Conservation (phyloP, 139 green algal genomes). For the Haematococcus sp. region DNA sequence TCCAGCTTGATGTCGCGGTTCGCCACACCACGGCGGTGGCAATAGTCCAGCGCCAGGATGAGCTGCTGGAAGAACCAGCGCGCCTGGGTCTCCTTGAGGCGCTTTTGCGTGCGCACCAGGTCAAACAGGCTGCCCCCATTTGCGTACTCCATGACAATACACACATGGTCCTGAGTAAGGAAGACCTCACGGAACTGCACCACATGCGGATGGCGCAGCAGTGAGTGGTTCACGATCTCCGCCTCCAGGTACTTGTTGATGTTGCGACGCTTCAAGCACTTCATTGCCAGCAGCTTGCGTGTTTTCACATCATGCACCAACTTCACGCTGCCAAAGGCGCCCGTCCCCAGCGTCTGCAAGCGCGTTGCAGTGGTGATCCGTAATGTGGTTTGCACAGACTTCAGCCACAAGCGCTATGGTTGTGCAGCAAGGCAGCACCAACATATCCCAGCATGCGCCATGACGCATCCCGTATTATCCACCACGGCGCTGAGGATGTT, state of each 20-base stretch:
- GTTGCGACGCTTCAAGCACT: slow-evolving; percentile 26
- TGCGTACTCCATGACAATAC: slow-evolving; percentile 87
- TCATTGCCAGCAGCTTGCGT: slow-evolving; percentile 52
- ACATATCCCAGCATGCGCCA: too few relatives aligned
- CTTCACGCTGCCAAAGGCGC: slow-evolving; percentile 83
- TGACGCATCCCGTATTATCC: too few relatives aligned
- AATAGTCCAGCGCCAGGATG: slow-evolving; percentile 92
- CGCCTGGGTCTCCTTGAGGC: slow-evolving; percentile 85
- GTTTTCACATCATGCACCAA: slow-evolving; percentile 63
- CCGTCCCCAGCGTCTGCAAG: slow-evolving; percentile 28
- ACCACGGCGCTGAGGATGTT: too few relatives aligned
- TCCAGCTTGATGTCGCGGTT: slow-evolving; percentile 95
- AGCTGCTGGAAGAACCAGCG: slow-evolving; percentile 78
- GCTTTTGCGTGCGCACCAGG: slow-evolving; percentile 76
- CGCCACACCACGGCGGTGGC: slow-evolving; percentile 63
- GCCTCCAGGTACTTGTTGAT: slow-evolving; percentile 45
- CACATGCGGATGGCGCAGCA: slow-evolving; percentile 50
- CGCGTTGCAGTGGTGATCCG: background rate
- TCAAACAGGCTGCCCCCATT: slow-evolving; percentile 89
- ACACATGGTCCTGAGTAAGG: slow-evolving; percentile 48
- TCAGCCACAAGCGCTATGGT: too few relatives aligned
- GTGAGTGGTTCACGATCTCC: slow-evolving; percentile 94
- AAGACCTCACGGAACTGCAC: slow-evolving; percentile 92
- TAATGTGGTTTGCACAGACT: too few relatives aligned
- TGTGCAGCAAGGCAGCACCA: too few relatives aligned